Base-by-base conservation (phyloP, 2,329 filamentous ascomycete genomes). In the Trichoderma sp. region DNA sequence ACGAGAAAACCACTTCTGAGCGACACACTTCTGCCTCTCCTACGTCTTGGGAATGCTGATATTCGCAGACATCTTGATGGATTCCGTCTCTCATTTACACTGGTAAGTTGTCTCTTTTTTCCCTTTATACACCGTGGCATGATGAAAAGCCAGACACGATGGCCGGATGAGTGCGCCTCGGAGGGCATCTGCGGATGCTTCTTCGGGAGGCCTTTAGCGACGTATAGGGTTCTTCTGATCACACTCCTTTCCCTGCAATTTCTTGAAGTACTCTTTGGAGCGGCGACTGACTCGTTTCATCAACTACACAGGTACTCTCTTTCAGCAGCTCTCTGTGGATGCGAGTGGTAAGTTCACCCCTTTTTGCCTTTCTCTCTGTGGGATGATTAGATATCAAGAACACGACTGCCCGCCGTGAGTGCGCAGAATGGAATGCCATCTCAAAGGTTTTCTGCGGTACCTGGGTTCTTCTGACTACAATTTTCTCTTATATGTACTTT, bases 181-280 rank as follows among this genome's bases (percentile, higher is more conserved):
- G 41, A 28, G 2, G 19, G 41, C 19, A 17, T 21, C 52, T 41
- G 3, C 39, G 14, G 1, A 21, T 56, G 34, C 19, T 43, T n/a
- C 10, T 10, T 24, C 12, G 34, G 14, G 34, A 5, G 12, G 34
- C 14, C 10, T 14, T 14, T 5, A 39, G 10, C 12, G 34, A 14
- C 12, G 5, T 5, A 39, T 14, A 43, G n/a, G 9, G 48, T 39
- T 55, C n/a, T 26, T 61, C 50, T 63, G 60, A 63, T 43, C 28
- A 26, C 24, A 63, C 4, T 5, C 14, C 12, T 14, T 14, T 39
- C 34, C 14, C 3, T 39, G 10, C 7, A 14, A 14, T 5, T 39
- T 14, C 34, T 39, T 4, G 14, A 4, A 39, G 14, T 5, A 39
- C 12, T 39, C 1, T 12, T 12, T 14, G 34, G 34, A 14, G 3